Conservation (phyloP, 148 eudicot genomes). For the Arbutus unedo region DNA sequence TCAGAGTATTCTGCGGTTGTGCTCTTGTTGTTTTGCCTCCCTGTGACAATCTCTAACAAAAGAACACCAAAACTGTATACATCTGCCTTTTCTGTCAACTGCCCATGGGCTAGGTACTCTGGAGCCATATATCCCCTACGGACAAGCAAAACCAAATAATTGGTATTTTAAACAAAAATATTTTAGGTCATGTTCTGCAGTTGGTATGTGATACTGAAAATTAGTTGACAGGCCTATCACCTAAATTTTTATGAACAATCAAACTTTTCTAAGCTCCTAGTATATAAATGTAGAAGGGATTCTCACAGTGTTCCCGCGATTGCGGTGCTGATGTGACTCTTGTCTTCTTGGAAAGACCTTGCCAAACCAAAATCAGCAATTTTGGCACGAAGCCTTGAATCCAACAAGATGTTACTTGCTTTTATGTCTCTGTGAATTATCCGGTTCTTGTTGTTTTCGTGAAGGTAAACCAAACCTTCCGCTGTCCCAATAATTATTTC, state of each 20-base stretch:
- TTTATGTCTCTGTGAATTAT: slow-evolving; percentile 66
- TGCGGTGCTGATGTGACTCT: slow-evolving; percentile 57
- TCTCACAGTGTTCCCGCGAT: slow-evolving; percentile 61
- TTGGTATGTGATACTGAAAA: not conserved
- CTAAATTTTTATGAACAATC: not conserved
- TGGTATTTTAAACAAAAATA: not conserved
- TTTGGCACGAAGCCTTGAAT: slow-evolving; percentile 46
- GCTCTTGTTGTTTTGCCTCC: slow-evolving; percentile 40
- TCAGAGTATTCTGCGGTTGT: slow-evolving; percentile 29
- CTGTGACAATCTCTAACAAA: slow-evolving; percentile 50
- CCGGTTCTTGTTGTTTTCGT: slow-evolving; percentile 39
- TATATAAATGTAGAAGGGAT: slow-evolving; percentile 1
- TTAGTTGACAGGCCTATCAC: not conserved
- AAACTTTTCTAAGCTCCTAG: not conserved
- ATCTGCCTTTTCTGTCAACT: slow-evolving; percentile 56
- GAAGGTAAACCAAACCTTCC: slow-evolving; percentile 59
- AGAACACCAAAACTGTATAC: slow-evolving; percentile 64
- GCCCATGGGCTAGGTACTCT: slow-evolving; percentile 56
- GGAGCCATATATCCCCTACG: slow-evolving; percentile 66
- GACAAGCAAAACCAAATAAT: not conserved
- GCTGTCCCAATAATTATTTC: slow-evolving; percentile 45
- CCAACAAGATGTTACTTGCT: slow-evolving; percentile 62
- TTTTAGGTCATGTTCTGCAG: not conserved
- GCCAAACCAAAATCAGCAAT: slow-evolving; percentile 65
- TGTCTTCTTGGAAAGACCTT: slow-evolving; percentile 54